Percentiles rank a stretch among this genome's conserved stretches.
Evolutionary conservation across 1,284 basidiomycete species (phyloP).

Genomic region (Anthracocystis setariae): DNA sequence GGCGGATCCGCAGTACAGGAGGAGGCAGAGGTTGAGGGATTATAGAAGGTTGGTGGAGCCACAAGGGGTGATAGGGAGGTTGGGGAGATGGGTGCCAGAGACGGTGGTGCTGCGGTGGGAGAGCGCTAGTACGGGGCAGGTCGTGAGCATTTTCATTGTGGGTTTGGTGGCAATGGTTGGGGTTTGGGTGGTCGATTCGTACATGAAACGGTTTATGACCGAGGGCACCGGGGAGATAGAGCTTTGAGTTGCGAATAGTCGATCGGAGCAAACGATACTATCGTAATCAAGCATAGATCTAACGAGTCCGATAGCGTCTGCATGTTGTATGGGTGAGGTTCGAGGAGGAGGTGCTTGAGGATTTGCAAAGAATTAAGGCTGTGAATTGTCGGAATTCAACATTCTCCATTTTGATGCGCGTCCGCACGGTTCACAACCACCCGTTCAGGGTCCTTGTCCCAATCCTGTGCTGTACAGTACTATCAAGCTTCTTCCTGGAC

Average conservation of each 20-base stretch:
- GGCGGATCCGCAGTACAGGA: slow-evolving; percentile 14
- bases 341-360: background rate
- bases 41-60: slow-evolving; percentile 9
- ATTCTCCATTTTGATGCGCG: background rate
- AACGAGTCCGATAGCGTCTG: background rate
- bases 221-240: background rate
- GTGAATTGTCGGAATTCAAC: slow-evolving; percentile 1
- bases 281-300: background rate
- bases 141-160: slow-evolving; percentile 14
- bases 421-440: slow-evolving; percentile 16
- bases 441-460: background rate
- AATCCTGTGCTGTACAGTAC: background rate
- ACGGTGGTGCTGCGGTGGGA: slow-evolving; percentile 26
- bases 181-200: slow-evolving; percentile 18
- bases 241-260: no score
- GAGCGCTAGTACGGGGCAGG: slow-evolving; percentile 17
- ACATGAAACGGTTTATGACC: slow-evolving; percentile 22
- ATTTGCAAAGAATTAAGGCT: background rate
- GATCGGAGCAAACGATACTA: no score
- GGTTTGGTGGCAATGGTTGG: slow-evolving; percentile 16
- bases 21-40: slow-evolving; percentile 9
- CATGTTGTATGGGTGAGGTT: no score
- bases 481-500: background rate
- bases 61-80: slow-evolving; percentile 2
- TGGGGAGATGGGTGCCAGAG: slow-evolving; percentile 16